These are phyloP conservation scores for Pisolithus tinctorius DNA, from an alignment of 768 basidiomycete species.

Conservation along the genomic window DNA sequence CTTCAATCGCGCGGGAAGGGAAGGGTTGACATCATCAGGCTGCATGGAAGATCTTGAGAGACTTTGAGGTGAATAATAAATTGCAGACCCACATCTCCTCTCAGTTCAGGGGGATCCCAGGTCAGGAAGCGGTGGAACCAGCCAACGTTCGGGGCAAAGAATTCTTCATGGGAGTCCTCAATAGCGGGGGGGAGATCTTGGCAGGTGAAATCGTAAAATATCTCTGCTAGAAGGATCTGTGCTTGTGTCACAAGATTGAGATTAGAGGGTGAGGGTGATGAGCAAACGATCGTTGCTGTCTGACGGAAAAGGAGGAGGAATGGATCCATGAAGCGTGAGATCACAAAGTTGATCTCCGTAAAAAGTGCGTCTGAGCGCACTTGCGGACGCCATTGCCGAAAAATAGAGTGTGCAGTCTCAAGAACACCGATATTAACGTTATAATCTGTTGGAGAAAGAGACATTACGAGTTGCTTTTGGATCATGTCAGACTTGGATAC, in stretches of 20 bases:
- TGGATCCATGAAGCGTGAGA: slow-evolving; percentile 73
- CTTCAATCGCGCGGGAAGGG: slow-evolving; percentile 85
- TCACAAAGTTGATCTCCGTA: slow-evolving; percentile 86
- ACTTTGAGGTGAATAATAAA: neutral
- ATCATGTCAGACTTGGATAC: neutral
- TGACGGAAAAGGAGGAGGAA: slow-evolving; percentile 81
- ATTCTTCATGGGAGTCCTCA: slow-evolving; percentile 80
- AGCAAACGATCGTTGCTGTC: slow-evolving; percentile 49
- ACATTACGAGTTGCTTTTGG: slow-evolving; percentile 77
- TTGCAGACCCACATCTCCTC: slow-evolving; percentile 47
- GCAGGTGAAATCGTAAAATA: slow-evolving; percentile 91
- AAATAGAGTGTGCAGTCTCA: slow-evolving; percentile 94
- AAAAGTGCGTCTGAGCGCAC: slow-evolving; percentile 84
- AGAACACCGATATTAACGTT: slow-evolving; percentile 85
- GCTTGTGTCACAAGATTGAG: slow-evolving; percentile 57
- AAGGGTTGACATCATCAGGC: slow-evolving; percentile 78
- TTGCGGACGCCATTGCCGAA: slow-evolving; percentile 86
- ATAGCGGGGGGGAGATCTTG: slow-evolving; percentile 94
- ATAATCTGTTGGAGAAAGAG: slow-evolving; percentile 76
- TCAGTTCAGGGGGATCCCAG: slow-evolving; percentile 69
- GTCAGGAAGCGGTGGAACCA: slow-evolving; percentile 76
- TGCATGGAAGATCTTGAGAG: slow-evolving; percentile 21
- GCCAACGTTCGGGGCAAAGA: slow-evolving; percentile 65
- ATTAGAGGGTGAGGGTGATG: slow-evolving; percentile 29
- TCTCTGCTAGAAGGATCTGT: slow-evolving; percentile 72